Base-by-base conservation (phyloP, 163 green algal species). In the Volvox carteri region DNA sequence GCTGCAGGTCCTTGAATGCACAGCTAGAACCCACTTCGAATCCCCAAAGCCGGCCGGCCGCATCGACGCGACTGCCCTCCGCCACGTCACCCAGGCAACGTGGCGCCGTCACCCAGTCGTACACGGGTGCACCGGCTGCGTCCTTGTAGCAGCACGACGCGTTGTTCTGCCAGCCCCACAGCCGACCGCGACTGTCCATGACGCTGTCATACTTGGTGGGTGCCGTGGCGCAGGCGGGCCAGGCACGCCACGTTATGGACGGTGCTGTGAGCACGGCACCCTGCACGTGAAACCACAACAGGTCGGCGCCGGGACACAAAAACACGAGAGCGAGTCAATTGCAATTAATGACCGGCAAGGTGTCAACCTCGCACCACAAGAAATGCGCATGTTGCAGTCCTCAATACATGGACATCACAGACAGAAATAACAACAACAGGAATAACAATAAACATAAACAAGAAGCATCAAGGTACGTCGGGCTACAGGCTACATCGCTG, bases 1-100 rank as follows among this genome's bases (percentile, higher is more conserved):
- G 44, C 33, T 68, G 19, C 70, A 89, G 52, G 72, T 84, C 72
- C 84, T 89, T 89, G 84, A 70, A 89, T 2, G 84, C 84, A 41
- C 84, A 88, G 18, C 16, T 58, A 35, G 21, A 6, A 11, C 68
- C 68, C 35, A 48, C 84, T 74, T 89, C 84, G 68, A 46, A 84
- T 1, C 84, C 84, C 84, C 72, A 84, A 28, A 84, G 39, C 4
- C 54, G 52, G n/a, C 84, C 52, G 0, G 42, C 52, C 4, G 18
- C n/a, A 30, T 84, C 84, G 23, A 75, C n/a, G 28, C 65, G 50
- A 62, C 78, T 60, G 78, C 58, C 62, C n/a, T 80, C 84, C 1
- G 11, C 30, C 1, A 54, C 70, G 52, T 83, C 84, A 37, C 84
- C 37, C 72, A 89, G 72, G 54, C 84, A 89, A 28, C 84, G 84